Conservation (phyloP, 805 yeast genomes). For the Ogataea zsoltii region DNA sequence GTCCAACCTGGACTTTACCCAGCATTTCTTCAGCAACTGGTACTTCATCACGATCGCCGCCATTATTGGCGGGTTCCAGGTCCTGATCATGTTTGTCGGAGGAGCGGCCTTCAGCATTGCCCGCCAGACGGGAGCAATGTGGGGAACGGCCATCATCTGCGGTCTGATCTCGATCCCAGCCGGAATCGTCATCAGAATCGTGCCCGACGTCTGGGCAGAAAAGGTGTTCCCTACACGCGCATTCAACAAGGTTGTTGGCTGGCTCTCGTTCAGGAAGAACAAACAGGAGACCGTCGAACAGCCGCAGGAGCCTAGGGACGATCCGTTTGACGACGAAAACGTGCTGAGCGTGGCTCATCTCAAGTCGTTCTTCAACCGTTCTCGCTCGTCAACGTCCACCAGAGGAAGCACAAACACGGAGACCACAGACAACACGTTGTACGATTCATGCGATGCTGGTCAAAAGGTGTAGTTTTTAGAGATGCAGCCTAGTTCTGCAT, state of each 20-base stretch:
- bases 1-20: slow-evolving; percentile 77
- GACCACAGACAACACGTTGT: slow-evolving; percentile 22
- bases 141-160: slow-evolving; percentile 85
- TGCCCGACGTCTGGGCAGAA: slow-evolving; percentile 79
- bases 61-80: slow-evolving; percentile 81
- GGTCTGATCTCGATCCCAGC: slow-evolving; percentile 81
- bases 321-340: slow-evolving; percentile 13
- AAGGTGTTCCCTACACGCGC: slow-evolving; percentile 63
- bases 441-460: slow-evolving; percentile 5
- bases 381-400: slow-evolving; percentile 24
- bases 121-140: slow-evolving; percentile 78
- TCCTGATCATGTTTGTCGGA: slow-evolving; percentile 93
- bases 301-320: slow-evolving; percentile 11
- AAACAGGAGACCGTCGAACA: slow-evolving; percentile 12
- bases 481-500: too few species aligned
- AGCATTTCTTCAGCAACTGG: slow-evolving; percentile 77
- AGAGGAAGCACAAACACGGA: slow-evolving; percentile 13
- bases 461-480: too few species aligned
- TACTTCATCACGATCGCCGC: slow-evolving; percentile 73
- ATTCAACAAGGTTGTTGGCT: slow-evolving; percentile 36
- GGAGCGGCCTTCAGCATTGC: slow-evolving; percentile 91
- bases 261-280: slow-evolving; percentile 20
- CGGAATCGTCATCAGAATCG: slow-evolving; percentile 71
- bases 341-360: slow-evolving; percentile 17
- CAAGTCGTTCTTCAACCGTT: slow-evolving; percentile 16